Evolutionary conservation across 2,329 filamentous ascomycete genomes (phyloP), one percentile per base, ranked within the genome.

Genomic region (Akanthomyces lecanii): DNA sequence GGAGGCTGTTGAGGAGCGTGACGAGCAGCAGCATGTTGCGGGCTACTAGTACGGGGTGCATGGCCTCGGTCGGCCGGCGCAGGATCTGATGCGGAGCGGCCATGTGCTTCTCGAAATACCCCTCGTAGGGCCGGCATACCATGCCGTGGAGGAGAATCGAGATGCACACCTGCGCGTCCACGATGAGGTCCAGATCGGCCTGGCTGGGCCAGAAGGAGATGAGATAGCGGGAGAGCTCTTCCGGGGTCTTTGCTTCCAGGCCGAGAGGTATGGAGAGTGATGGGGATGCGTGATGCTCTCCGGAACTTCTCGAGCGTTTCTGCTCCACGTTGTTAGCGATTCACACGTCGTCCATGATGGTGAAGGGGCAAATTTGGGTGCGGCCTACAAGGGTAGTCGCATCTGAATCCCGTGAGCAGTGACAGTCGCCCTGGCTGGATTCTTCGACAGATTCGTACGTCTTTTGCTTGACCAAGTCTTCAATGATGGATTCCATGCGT

Each of bases 21-120:
- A 72, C 75, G 0, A 82, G 61, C 2, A 73, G 54, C 2, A 82
- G 69, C 60, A 82, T 69, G 25, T 74, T 72, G 12, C 72, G 71
- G 0, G 79, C 78, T n/a, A 82, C 68, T 1, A 79, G 64, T 0
- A 78, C 73, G 0, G 79, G 79, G 63, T 79, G 77, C 3, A 69
- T 66, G 5, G 66, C 64, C 3, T 59, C 30, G 0, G 65, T 50
- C 1, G 69, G 70, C 3, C 65, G n/a, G 6, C 61, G 50, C 4
- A 81, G 69, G 16, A 79, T 64, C 8, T 70, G 62, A 28, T 61
- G 68, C 18, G 73, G 65, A 21, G 73, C 70, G 47, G 65, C 63
- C 64, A 45, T 28, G 18, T 67, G 52, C n/a, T 65, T 48, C 5
- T 12, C 59, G 7, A 69, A 42, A 33, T 70, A 64, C 14, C 48